phyloP scores from a whole-genome alignment of 169 alveolate genomes.

The Plasmodium cynomolgi region DNA sequence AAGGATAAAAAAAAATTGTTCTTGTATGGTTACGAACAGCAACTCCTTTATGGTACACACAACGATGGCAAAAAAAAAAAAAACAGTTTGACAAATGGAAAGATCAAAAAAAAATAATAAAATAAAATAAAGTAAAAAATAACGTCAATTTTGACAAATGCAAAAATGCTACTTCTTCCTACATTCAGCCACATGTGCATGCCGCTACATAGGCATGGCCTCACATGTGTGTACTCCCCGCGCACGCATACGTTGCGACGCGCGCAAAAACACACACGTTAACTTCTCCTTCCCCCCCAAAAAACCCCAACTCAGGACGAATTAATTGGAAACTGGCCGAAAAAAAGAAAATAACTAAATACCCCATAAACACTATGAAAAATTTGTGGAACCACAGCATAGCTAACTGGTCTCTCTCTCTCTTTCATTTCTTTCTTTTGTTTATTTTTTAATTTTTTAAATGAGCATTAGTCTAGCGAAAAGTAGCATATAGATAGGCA shows the following conservation, averaged over 20 bases:
- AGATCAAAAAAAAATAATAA: conserved; percentile 2
- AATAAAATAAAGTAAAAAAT: conserved; percentile 4
- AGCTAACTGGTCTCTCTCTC: conserved; percentile 37
- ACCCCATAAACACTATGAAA: conserved; percentile 58
- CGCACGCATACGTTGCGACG: not conserved
- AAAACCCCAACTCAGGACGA: conserved; percentile 31
- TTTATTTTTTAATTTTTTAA: not conserved
- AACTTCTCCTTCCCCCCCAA: not conserved
- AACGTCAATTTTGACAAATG: not conserved
- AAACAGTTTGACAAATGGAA: not conserved
- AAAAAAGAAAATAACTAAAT: conserved; percentile 65
- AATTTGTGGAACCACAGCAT: conserved; percentile 63
- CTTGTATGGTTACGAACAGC: conserved; percentile 66
- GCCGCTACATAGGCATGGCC: not conserved
- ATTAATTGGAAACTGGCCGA: conserved; percentile 66
- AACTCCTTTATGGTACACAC: conserved; percentile 51
- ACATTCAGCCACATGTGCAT: not conserved
- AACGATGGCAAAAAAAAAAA: not conserved
- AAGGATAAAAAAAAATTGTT: conserved; percentile 64
- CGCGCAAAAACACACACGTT: not conserved
- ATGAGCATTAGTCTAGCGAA: not conserved
- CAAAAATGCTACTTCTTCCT: not conserved
- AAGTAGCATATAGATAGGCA: not conserved
- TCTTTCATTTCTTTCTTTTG: not conserved
- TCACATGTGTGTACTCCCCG: not conserved